Conservation (phyloP, 2,329 filamentous ascomycete genomes). For the Diaporthe citriasiana region DNA sequence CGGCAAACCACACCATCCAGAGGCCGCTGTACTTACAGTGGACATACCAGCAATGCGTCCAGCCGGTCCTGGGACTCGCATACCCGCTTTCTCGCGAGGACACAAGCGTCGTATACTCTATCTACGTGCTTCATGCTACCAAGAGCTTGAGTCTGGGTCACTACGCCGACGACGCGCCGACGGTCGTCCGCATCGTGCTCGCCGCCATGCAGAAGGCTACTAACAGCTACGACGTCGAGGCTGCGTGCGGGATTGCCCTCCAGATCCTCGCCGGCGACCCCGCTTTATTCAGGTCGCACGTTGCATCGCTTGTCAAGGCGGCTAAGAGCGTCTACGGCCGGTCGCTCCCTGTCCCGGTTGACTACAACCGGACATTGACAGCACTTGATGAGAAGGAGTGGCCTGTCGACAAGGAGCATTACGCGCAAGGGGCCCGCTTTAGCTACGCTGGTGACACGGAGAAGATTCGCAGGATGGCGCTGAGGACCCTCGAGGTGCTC, state of each 20-base stretch:
- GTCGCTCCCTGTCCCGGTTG: background rate
- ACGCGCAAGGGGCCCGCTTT: constrained; percentile 11
- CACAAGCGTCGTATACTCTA: constrained; percentile 44
- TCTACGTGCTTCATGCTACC: constrained; percentile 63
- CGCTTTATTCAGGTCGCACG: constrained; percentile 61
- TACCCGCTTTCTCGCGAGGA: constrained; percentile 50
- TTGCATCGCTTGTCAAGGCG: constrained; percentile 64
- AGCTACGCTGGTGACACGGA: constrained; percentile 21
- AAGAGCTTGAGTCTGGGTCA: constrained; percentile 64
- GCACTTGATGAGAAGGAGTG: background rate
- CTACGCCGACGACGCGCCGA: constrained; percentile 65
- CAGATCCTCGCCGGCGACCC: constrained; percentile 63
- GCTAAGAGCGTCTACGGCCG: constrained; percentile 54
- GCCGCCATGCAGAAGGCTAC: constrained; percentile 60
- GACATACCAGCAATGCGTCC: constrained; percentile 61
- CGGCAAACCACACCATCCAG: constrained; percentile 33
- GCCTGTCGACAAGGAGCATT: constrained; percentile 3
- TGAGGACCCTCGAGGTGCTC: constrained; percentile 63
- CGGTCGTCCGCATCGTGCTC: constrained; percentile 64
- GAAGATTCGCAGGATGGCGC: constrained; percentile 60
- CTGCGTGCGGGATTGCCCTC: constrained; percentile 64
- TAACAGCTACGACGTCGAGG: constrained; percentile 59
- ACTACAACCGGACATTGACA: background rate
- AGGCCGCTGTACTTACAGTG: constrained; percentile 59
- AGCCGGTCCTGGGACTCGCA: constrained; percentile 61